Evolutionary conservation across 768 basidiomycete species (phyloP).

Genomic region (Pisolithus albus): DNA sequence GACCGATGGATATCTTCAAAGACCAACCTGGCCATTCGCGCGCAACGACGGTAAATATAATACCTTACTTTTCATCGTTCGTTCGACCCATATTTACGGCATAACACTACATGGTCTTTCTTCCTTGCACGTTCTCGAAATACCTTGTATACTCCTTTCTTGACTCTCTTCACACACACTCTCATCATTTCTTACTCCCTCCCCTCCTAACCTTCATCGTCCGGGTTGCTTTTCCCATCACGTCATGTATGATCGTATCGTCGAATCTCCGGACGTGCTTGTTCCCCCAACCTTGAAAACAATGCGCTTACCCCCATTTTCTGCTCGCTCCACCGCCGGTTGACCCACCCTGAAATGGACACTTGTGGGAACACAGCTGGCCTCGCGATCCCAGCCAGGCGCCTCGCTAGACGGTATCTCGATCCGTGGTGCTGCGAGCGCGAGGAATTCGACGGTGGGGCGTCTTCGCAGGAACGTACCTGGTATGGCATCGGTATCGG

Average conservation of each 20-base stretch:
- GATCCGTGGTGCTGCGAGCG: slow-evolving; percentile 59
- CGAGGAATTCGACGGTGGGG: slow-evolving; percentile 36
- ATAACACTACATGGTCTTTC: slow-evolving; percentile 15
- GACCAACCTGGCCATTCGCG: slow-evolving; percentile 40
- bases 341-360: slow-evolving; percentile 13
- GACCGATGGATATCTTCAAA: slow-evolving; percentile 54
- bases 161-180: slow-evolving; percentile 2
- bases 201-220: slow-evolving; percentile 8
- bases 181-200: slow-evolving; percentile 5
- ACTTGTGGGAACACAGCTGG: slow-evolving; percentile 30
- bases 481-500: slow-evolving; percentile 17
- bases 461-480: slow-evolving; percentile 58
- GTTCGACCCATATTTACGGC: slow-evolving; percentile 24
- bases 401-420: slow-evolving; percentile 46
- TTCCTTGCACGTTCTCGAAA: neutral
- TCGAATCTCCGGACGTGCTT: neutral
- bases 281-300: slow-evolving; percentile 13
- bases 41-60: slow-evolving; percentile 63
- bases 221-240: slow-evolving; percentile 8
- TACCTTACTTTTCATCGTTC: slow-evolving; percentile 25
- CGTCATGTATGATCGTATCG: slow-evolving; percentile 3
- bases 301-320: slow-evolving; percentile 33
- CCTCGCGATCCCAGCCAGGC: slow-evolving; percentile 32
- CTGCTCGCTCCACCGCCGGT: slow-evolving; percentile 23
- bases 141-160: slow-evolving; percentile 5